Percentiles rank a stretch among this genome's conserved stretches.
These are phyloP conservation scores for Candida sanyaensis DNA, from an alignment of 1,139 yeast species.

Conservation along the genomic window DNA sequence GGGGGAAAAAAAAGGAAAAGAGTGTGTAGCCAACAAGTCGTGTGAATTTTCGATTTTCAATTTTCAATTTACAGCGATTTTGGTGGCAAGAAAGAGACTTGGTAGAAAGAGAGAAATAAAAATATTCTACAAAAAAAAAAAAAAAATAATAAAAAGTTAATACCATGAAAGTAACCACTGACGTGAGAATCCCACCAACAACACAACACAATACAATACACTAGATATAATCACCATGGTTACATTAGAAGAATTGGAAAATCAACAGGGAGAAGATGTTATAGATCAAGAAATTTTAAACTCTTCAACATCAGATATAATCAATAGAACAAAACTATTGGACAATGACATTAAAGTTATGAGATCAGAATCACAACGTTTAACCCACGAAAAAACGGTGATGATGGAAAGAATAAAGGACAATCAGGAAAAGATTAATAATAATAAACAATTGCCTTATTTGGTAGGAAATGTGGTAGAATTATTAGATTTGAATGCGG, in stretches of 20 bases:
- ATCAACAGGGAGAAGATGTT: slow-evolving; percentile 47
- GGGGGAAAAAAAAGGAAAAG: neutral
- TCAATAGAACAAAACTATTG: slow-evolving; percentile 80
- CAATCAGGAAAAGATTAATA: slow-evolving; percentile 93
- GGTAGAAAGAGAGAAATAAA: neutral
- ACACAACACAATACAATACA: neutral
- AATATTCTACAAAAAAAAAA: neutral
- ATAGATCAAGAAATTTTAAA: slow-evolving; percentile 80
- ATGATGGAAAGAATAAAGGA: slow-evolving; percentile 95
- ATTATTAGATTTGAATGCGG: slow-evolving; percentile 82
- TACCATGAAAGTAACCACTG: neutral
- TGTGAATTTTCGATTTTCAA: slow-evolving; percentile 4
- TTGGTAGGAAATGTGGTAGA: slow-evolving; percentile 98
- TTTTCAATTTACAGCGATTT: neutral
- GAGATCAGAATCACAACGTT: slow-evolving; percentile 88
- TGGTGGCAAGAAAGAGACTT: neutral
- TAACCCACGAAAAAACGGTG: slow-evolving; percentile 88
- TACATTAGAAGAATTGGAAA: slow-evolving; percentile 68
- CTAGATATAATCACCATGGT: slow-evolving; percentile 43
- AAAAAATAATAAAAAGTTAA: neutral
- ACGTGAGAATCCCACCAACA: neutral
- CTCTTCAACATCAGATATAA: slow-evolving; percentile 80
- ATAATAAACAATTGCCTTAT: slow-evolving; percentile 93
- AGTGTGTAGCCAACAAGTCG: slow-evolving; percentile 2
- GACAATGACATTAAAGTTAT: slow-evolving; percentile 97